Conservation (phyloP, 192 early-diverging fungal species). For the Radiomyces spectabilis region DNA sequence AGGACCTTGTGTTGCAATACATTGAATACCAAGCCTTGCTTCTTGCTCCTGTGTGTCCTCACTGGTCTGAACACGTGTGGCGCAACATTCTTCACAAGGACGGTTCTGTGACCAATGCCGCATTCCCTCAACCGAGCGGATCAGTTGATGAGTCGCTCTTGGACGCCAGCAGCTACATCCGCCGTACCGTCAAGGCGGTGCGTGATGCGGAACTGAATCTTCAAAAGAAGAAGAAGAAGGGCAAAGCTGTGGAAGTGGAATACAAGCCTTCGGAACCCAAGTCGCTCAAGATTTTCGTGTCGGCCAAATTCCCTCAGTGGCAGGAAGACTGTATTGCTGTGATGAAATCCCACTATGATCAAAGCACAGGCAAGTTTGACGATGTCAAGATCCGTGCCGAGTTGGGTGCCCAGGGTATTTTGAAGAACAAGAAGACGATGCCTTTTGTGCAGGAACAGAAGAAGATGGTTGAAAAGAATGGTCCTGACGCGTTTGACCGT, state of each 20-base stretch:
- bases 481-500: conserved; percentile 72
- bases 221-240: conserved; percentile 75
- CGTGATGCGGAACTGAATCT: conserved; percentile 71
- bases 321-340: conserved; percentile 64
- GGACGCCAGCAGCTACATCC: conserved; percentile 72
- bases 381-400: conserved; percentile 65
- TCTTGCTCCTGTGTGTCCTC: conserved; percentile 84
- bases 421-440: conserved; percentile 96
- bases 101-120: conserved; percentile 51
- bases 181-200: conserved; percentile 62
- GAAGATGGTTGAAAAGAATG: conserved; percentile 65
- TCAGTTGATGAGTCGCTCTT: conserved; percentile 66
- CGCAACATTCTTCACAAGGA: conserved; percentile 66
- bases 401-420: conserved; percentile 61
- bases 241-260: conserved; percentile 42
- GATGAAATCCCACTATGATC: conserved; percentile 51
- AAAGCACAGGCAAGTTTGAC: conserved; percentile 50
- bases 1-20: conserved; percentile 73
- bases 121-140: conserved; percentile 42
- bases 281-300: conserved; percentile 72
- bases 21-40: conserved; percentile 80
- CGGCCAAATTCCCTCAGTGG: conserved; percentile 86
- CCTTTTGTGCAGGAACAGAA: conserved; percentile 78
- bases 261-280: conserved; percentile 59
- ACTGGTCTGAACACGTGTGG: conserved; percentile 95